Conservation (phyloP, 1,284 basidiomycete genomes). For the Mrakiaceae sp. region DNA sequence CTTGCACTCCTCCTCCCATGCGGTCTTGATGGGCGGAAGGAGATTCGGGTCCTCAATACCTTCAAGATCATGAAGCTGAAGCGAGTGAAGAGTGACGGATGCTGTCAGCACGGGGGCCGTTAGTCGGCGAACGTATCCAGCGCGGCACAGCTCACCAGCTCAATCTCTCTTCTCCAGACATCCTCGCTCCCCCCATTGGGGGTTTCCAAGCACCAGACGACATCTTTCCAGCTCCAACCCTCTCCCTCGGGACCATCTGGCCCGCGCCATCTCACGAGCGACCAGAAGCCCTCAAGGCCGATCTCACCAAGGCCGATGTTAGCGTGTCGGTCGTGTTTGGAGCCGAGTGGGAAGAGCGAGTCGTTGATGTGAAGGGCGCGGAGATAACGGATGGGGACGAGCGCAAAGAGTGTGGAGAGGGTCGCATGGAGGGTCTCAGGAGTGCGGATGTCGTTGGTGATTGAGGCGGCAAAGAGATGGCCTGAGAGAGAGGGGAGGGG, state of each 20-base stretch:
- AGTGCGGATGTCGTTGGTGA: constrained; percentile 65
- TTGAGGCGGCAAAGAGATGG: constrained; percentile 60
- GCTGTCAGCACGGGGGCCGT: background rate
- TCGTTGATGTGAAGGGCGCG: constrained; percentile 77
- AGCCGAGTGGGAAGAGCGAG: constrained; percentile 53
- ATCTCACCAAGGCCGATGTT: constrained; percentile 52
- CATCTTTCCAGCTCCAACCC: constrained; percentile 12
- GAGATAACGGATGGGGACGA: constrained; percentile 58
- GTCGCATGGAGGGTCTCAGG: constrained; percentile 30
- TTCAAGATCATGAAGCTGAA: constrained; percentile 31
- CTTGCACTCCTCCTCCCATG: constrained; percentile 2
- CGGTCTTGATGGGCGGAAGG: background rate
- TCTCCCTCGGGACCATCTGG: background rate
- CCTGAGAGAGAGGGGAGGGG: constrained; percentile 35
- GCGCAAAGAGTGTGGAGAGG: constrained; percentile 49
- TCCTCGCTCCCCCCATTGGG: constrained; percentile 37
- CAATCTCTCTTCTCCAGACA: constrained; percentile 63
- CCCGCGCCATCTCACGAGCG: constrained; percentile 9
- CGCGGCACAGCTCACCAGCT: constrained; percentile 21
- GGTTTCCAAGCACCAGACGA: constrained; percentile 24
- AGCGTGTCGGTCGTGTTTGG: constrained; percentile 66
- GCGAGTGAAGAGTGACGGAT: background rate
- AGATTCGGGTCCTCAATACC: constrained; percentile 18
- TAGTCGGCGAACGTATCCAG: background rate
- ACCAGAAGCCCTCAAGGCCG: constrained; percentile 7